phyloP scores from a whole-genome alignment of 2,329 filamentous ascomycete genomes.

The Biscogniauxia marginata region DNA sequence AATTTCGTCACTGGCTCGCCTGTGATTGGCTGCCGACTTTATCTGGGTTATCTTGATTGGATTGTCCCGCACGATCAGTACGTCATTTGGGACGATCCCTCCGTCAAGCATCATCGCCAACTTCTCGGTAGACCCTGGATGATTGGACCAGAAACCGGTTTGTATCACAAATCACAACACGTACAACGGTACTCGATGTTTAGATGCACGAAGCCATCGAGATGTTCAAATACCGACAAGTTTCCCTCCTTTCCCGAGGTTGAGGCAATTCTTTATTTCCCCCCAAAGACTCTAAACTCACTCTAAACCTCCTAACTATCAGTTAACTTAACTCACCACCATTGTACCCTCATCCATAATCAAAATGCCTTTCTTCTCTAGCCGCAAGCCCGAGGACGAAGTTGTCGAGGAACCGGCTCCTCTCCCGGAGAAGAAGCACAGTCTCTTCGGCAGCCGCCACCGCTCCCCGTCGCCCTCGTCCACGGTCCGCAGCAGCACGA shows the following conservation, averaged over 20 bases:
- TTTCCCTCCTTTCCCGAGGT: constrained; percentile 1
- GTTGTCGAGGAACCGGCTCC: constrained; percentile 47
- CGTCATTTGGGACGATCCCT: constrained; percentile 27
- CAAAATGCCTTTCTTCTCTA: constrained; percentile 34
- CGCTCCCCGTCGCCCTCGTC: constrained; percentile 30
- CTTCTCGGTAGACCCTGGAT: not conserved
- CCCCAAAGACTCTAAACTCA: too few species aligned
- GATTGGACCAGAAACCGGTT: constrained; percentile 15
- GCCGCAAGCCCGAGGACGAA: constrained; percentile 30
- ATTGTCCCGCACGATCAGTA: constrained; percentile 13
- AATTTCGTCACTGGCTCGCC: constrained; percentile 19
- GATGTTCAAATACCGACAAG: constrained; percentile 21
- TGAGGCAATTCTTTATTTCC: not conserved
- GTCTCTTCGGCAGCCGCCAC: constrained; percentile 40
- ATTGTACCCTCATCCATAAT: not conserved
- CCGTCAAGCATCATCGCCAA: constrained; percentile 5
- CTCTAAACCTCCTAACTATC: not conserved
- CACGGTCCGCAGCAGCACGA: constrained; percentile 22
- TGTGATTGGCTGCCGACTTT: constrained; percentile 20
- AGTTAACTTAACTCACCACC: not conserved
- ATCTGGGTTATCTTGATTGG: constrained; percentile 18
- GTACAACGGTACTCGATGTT: constrained; percentile 9
- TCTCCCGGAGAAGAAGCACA: constrained; percentile 42
- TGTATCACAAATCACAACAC: constrained; percentile 13
- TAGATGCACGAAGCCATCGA: constrained; percentile 9